A percentile compares a stretch with the other conserved stretches of the same genome.
Evolutionary conservation across 2,329 filamentous ascomycete genomes (phyloP).

Genomic region (Colletotrichum scovillei): DNA sequence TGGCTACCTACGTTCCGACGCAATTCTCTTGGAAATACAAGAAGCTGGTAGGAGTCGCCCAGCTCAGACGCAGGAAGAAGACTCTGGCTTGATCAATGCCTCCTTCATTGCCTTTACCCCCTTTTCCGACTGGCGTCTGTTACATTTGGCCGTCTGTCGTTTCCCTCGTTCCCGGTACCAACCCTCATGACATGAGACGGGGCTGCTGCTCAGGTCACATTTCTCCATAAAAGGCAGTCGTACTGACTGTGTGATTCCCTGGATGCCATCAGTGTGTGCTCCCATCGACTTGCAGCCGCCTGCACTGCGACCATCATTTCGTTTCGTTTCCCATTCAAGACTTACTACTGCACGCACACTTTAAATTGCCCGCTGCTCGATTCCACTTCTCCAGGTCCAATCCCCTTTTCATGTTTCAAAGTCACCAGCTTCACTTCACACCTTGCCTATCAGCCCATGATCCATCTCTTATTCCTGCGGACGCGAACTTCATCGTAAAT

Average conservation of each 20-base stretch:
- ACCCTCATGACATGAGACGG: constrained; percentile 4
- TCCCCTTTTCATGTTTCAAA: constrained; percentile 23
- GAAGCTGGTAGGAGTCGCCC: constrained; percentile 19
- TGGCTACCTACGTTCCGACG: constrained; percentile 1
- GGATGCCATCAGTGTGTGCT: constrained; percentile 21
- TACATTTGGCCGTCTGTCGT: constrained; percentile 26
- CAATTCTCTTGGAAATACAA: constrained; percentile 20
- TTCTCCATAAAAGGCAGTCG: constrained; percentile 31
- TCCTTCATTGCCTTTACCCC: constrained; percentile 2
- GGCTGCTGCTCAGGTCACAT: neutral
- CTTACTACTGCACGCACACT: constrained; percentile 16
- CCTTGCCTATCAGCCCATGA: neutral
- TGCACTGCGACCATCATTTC: constrained; percentile 21
- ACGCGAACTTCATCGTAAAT: neutral
- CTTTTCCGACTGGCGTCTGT: constrained; percentile 11
- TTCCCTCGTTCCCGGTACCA: constrained; percentile 2
- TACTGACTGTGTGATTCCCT: constrained; percentile 8
- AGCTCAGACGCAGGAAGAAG: constrained; percentile 3
- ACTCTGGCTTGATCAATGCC: constrained; percentile 4
- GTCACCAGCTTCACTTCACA: constrained; percentile 16
- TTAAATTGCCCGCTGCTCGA: constrained; percentile 29
- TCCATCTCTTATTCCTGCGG: neutral
- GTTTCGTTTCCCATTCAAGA: constrained; percentile 24
- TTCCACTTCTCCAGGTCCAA: constrained; percentile 6
- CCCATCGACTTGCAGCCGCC: constrained; percentile 20